phyloP scores from a whole-genome alignment of 2,329 filamentous ascomycete genomes.

The Ascochyta koolunga region DNA sequence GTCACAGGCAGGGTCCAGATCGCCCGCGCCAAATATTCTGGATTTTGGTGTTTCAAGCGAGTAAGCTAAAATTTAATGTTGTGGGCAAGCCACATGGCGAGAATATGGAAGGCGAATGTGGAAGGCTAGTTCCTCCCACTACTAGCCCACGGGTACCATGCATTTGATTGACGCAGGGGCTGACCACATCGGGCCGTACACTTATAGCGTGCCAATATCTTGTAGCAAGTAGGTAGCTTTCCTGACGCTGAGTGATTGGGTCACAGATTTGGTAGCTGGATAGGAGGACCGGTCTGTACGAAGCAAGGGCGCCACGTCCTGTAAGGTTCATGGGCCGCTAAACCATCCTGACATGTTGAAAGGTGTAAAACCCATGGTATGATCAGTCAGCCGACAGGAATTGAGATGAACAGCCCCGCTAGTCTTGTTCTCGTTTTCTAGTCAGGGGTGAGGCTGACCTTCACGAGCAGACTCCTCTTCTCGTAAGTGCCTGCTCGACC shows the following conservation, averaged over 20 bases:
- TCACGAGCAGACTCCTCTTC: neutral
- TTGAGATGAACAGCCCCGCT: neutral
- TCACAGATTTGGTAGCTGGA: no score
- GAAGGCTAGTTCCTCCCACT: neutral
- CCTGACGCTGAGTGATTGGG: no score
- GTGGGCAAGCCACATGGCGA: conserved; percentile 8
- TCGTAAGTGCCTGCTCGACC: neutral
- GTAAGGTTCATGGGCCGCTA: neutral
- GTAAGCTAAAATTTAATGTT: conserved; percentile 6
- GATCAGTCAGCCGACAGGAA: neutral
- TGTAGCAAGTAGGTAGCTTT: no score
- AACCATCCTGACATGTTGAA: neutral
- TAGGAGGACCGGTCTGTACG: no score
- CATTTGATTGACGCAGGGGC: no score
- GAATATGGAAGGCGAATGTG: neutral
- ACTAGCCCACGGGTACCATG: neutral
- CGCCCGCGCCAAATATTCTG: neutral
- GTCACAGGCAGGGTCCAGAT: conserved; percentile 5
- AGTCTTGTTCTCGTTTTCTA: neutral
- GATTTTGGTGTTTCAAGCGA: conserved; percentile 11
- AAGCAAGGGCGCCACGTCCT: no score
- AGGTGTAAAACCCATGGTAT: no score
- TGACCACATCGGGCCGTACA: no score
- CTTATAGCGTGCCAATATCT: no score
- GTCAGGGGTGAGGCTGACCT: neutral